phyloP scores from a whole-genome alignment of 2,329 filamentous ascomycete species.

The Beauveria sp. region DNA sequence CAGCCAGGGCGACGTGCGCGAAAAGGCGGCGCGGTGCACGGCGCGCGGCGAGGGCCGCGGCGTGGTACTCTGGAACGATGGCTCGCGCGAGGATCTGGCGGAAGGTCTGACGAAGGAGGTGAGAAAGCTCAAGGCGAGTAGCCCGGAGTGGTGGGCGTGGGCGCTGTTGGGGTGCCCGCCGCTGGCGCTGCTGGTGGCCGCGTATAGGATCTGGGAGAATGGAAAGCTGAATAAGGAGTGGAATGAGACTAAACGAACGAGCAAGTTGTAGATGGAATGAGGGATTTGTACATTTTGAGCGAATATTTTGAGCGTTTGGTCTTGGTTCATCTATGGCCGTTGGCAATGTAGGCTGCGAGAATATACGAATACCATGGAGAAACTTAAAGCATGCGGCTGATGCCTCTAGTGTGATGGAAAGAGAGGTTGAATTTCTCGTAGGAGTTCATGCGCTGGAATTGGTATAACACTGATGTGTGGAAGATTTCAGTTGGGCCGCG shows the following conservation, averaged over 20 bases:
- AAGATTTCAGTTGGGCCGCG: no score
- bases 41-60: slow-evolving; percentile 58
- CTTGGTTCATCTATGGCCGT: background rate
- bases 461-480: no score
- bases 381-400: no score
- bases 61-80: slow-evolving; percentile 87
- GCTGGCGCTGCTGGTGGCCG: slow-evolving; percentile 58
- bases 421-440: no score
- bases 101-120: slow-evolving; percentile 61
- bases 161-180: slow-evolving; percentile 63
- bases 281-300: background rate
- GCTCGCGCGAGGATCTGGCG: slow-evolving; percentile 60
- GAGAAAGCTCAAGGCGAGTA: slow-evolving; percentile 49
- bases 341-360: no score
- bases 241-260: slow-evolving; percentile 46
- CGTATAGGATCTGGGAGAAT: slow-evolving; percentile 69
- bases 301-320: background rate
- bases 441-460: no score
- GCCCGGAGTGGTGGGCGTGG: slow-evolving; percentile 81
- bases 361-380: no score
- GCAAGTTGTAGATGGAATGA: slow-evolving; percentile 14
- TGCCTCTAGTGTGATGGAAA: no score
- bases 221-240: slow-evolving; percentile 62
- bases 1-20: slow-evolving; percentile 78
- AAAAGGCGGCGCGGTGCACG: slow-evolving; percentile 72